Evolutionary conservation across 768 basidiomycete species (phyloP).

Genomic region (Botryobasidium botryosum): DNA sequence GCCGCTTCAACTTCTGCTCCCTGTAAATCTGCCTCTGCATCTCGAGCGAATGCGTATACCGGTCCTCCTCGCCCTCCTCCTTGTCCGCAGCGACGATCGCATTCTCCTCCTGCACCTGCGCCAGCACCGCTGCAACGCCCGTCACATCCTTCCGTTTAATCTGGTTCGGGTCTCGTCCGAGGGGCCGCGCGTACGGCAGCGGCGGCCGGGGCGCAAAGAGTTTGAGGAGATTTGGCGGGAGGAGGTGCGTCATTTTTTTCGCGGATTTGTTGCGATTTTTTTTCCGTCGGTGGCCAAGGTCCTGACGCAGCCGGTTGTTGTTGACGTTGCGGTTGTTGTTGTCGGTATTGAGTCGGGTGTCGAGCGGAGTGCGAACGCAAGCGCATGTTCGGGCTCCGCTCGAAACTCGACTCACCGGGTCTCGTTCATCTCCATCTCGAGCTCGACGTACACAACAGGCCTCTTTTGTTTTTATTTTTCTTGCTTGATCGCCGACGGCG

Average conservation of each 20-base stretch:
- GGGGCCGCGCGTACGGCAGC: slow-evolving; percentile 69
- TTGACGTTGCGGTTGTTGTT: too few species aligned
- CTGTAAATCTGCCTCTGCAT: slow-evolving; percentile 58
- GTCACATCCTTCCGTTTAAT: slow-evolving; percentile 47
- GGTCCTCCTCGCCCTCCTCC: slow-evolving; percentile 39
- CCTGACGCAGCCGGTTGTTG: too few species aligned
- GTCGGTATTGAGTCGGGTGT: too few species aligned
- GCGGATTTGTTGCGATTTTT: too few species aligned
- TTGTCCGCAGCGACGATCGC: slow-evolving; percentile 34
- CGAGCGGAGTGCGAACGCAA: too few species aligned
- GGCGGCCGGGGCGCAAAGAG: slow-evolving; percentile 90
- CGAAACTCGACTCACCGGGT: too few species aligned
- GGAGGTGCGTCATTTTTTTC: slow-evolving; percentile 55
- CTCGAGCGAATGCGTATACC: slow-evolving; percentile 65
- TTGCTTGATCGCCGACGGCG: too few species aligned
- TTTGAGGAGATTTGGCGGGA: slow-evolving; percentile 92
- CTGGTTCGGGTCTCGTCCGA: slow-evolving; percentile 68
- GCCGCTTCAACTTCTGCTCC: slow-evolving; percentile 64
- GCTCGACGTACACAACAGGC: too few species aligned
- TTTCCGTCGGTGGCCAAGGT: too few species aligned
- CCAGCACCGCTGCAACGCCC: slow-evolving; percentile 65
- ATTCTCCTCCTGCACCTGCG: slow-evolving; percentile 56
- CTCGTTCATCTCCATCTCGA: too few species aligned
- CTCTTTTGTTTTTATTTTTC: too few species aligned
- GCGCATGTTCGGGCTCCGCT: too few species aligned